Base-by-base conservation (phyloP, 2,329 filamentous ascomycete genomes). In the Sclerotinia nivalis region DNA sequence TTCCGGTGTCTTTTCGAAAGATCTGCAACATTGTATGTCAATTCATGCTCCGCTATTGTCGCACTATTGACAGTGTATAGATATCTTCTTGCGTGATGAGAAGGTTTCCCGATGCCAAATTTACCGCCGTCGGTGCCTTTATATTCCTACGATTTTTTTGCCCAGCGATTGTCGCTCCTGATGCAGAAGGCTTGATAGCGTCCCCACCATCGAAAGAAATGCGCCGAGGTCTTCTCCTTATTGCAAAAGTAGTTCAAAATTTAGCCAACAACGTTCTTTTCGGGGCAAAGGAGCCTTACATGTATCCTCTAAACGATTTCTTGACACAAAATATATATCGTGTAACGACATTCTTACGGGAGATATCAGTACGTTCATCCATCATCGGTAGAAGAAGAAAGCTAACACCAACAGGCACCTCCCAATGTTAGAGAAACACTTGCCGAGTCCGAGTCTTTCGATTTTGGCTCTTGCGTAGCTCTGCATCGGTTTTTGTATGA, bases 131-230 rank as follows among this genome's bases (percentile, higher is more conserved):
- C 20, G 89, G 89, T 0, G 88, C 89, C 0, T 91, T 91, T 75
- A 87, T 91, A 70, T 91, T 91, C 75, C 82, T 91, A 34, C 85
- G 89, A 12, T 91, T 91, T 80, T 91, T 91, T 76, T 91, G 89
- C 73, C 89, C 89, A 10, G 89, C 89, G 37, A 91, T 91, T 68
- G 89, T 91, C 22, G 88, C 89, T 1, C 89, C 89, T 0, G 89
- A 91, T 76, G 85, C 84, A 1, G 89, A 91, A 75, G 88, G 88
- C 2, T 81, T 91, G n/a, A 87, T 91, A 25, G 81, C 83, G 22
- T 82, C 82, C 1, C 76, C 86, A 3, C 89, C 88, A 8, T 88
- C 88, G 1, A 91, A 90, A 77, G 88, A 90, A 74, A 89, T 91
- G 86, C 84, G 89, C 25, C 84, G 89, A 68, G 89, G 89, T 5